phyloP scores from a whole-genome alignment of 225 moss, liverwort and hornwort species.

The Pseudisothecium myosuroides region DNA sequence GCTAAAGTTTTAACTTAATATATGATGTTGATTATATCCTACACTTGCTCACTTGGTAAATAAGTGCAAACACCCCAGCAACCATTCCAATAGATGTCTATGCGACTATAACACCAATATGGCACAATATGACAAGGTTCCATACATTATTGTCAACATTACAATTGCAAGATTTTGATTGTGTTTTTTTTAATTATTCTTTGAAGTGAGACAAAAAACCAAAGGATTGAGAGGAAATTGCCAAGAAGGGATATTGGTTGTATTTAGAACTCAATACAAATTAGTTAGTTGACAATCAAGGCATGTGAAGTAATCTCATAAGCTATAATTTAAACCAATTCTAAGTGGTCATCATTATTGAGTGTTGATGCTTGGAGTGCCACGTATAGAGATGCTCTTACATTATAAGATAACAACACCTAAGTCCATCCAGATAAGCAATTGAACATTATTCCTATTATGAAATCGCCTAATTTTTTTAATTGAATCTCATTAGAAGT shows the following conservation, averaged over 20 bases:
- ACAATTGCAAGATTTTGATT: not conserved
- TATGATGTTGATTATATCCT: not conserved
- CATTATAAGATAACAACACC: not conserved
- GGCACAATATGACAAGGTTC: not conserved
- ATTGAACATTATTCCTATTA: not conserved
- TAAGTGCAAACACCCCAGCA: not conserved
- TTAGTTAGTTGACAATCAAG: not conserved
- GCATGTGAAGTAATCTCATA: not conserved
- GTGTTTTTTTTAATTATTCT: not conserved
- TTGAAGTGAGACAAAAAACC: not conserved
- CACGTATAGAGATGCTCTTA: not conserved
- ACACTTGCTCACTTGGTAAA: not conserved
- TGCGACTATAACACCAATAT: fast-evolving
- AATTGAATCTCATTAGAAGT: not conserved
- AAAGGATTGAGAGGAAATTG: not conserved
- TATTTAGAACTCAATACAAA: not conserved
- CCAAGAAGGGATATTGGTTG: not conserved
- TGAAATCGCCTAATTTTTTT: not conserved
- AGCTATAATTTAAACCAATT: too few species aligned
- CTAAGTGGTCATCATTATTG: fast-evolving
- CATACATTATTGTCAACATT: too few species aligned
- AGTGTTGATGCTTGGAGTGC: fast-evolving
- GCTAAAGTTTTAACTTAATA: not conserved
- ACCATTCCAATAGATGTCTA: not conserved
- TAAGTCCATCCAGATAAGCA: fast-evolving